Percentiles rank a stretch among this genome's conserved stretches.
These are phyloP conservation scores for Rhododendron ferrugineum DNA, from an alignment of 148 eudicot genomes.

Conservation along the genomic window DNA sequence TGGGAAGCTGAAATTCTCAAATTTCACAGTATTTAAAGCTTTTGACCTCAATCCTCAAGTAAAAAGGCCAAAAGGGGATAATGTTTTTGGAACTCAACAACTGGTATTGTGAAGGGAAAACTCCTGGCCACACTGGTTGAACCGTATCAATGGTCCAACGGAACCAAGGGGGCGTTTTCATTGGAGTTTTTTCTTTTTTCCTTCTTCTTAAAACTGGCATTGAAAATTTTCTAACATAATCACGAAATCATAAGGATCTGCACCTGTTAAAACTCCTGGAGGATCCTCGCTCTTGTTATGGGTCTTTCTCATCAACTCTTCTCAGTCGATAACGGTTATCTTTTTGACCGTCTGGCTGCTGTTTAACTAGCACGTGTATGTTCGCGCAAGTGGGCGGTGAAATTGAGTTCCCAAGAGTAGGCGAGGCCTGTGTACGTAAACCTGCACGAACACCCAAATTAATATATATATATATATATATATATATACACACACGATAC, in stretches of 20 bases:
- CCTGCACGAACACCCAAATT: too few species aligned
- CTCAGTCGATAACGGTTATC: background rate
- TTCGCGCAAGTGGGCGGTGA: too few species aligned
- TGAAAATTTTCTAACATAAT: too few species aligned
- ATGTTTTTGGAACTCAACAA: background rate
- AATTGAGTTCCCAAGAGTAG: too few species aligned
- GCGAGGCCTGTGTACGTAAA: too few species aligned
- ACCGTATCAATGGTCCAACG: background rate
- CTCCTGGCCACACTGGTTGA: background rate
- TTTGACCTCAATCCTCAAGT: background rate
- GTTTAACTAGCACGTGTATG: background rate
- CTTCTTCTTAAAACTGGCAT: background rate
- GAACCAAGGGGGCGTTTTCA: background rate
- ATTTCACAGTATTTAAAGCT: background rate
- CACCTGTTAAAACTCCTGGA: background rate
- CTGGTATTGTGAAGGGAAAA: background rate
- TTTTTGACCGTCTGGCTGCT: background rate
- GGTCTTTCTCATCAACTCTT: background rate
- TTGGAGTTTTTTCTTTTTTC: background rate
- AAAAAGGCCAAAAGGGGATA: background rate
- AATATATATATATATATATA: too few species aligned
- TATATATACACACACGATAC: too few species aligned
- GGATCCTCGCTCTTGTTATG: background rate
- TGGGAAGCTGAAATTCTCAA: background rate
- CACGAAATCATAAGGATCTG: background rate